Percentiles rank a stretch among this genome's conserved stretches.
These are phyloP conservation scores for Amorphotheca resinae DNA, from an alignment of 495 filamentous ascomycete species.

Conservation along the genomic window DNA sequence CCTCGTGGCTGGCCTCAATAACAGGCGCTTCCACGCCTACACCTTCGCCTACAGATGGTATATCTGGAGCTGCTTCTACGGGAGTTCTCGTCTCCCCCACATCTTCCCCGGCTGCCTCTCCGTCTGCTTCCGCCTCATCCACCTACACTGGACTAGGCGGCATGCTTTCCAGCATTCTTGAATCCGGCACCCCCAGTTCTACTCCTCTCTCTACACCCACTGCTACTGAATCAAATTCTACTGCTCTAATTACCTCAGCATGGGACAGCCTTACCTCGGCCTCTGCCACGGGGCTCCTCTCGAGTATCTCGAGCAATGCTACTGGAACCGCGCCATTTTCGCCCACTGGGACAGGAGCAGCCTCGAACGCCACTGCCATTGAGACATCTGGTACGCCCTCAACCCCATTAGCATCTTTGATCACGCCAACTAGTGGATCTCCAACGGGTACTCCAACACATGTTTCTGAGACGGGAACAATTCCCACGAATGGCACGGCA, in stretches of 20 bases:
- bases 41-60: too few relatives aligned
- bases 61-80: not conserved
- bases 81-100: not conserved
- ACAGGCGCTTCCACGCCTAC: not conserved
- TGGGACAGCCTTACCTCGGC: too few relatives aligned
- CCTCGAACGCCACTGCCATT: not conserved
- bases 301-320: too few relatives aligned
- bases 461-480: too few relatives aligned
- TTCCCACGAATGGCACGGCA: too few relatives aligned
- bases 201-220: not conserved
- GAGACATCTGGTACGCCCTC: not conserved
- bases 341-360: too few relatives aligned
- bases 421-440: too few relatives aligned
- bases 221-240: not conserved
- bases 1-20: not conserved
- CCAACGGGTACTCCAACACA: too few relatives aligned
- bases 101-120: conserved; percentile 3
- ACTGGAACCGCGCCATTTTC: too few relatives aligned
- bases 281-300: too few relatives aligned
- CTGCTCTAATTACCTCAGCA: too few relatives aligned
- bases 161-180: conserved; percentile 13
- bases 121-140: conserved; percentile 3
- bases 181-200: not conserved
- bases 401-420: too few relatives aligned
- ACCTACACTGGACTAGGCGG: conserved; percentile 11